These are phyloP conservation scores for Pseudoneurospora amorphoporcata DNA, from an alignment of 495 filamentous ascomycete genomes.

Conservation along the genomic window DNA sequence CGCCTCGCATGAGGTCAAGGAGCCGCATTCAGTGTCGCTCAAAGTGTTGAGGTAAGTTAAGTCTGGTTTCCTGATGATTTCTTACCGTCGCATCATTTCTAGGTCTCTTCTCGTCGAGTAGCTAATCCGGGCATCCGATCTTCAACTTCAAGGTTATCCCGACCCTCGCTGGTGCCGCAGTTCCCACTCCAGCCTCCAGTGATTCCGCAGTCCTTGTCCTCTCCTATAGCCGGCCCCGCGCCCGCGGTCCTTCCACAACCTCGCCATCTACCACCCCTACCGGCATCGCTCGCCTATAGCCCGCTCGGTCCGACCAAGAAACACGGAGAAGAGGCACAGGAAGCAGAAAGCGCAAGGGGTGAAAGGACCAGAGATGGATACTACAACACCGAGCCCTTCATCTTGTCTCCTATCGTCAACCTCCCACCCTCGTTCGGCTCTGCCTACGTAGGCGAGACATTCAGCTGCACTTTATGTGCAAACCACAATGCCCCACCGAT, in stretches of 20 bases:
- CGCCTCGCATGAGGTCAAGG: constrained; percentile 53
- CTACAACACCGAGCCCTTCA: constrained; percentile 36
- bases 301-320: constrained; percentile 6
- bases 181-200: constrained; percentile 30
- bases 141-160: constrained; percentile 35
- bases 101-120: background rate
- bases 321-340: background rate
- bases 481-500: constrained; percentile 64
- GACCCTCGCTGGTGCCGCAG: constrained; percentile 44
- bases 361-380: background rate
- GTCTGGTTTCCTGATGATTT: background rate
- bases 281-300: constrained; percentile 37
- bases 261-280: constrained; percentile 18
- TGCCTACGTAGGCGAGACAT: constrained; percentile 92
- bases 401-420: constrained; percentile 56
- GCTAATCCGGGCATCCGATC: background rate
- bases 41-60: constrained; percentile 59
- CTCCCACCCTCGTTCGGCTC: constrained; percentile 87
- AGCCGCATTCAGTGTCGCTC: constrained; percentile 74
- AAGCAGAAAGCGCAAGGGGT: background rate
- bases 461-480: constrained; percentile 85
- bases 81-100: background rate
- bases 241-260: background rate
- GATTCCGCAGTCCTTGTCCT: constrained; percentile 14
- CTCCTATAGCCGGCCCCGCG: constrained; percentile 3